Evolutionary conservation across 179 eudicot genomes (phyloP).

Genomic region (Drosera spatulata): DNA sequence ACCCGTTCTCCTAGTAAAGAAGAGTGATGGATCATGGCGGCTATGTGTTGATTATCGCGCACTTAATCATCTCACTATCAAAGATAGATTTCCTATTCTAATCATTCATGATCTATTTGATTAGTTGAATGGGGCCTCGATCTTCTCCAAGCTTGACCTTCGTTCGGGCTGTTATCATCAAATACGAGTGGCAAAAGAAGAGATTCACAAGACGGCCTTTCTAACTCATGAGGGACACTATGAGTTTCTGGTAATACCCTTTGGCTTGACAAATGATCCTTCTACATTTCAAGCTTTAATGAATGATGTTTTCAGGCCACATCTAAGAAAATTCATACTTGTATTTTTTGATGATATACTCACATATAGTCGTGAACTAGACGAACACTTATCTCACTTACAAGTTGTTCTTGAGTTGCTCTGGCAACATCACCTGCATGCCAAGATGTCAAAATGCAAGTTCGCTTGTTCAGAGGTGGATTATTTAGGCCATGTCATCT

Average conservation of each 20-base stretch:
- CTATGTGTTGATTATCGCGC: conserved; percentile 3
- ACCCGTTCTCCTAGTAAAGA: not conserved
- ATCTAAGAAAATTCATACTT: conserved; percentile 1
- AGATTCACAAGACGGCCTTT: conserved; percentile 3
- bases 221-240: conserved; percentile 5
- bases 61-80: not conserved
- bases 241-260: conserved; percentile 2
- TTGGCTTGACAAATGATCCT: conserved; percentile 6
- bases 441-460: not conserved
- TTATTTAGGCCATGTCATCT: conserved; percentile 4
- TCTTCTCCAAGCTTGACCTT: conserved; percentile 1
- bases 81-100: not conserved
- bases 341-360: conserved; percentile 10
- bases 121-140: not conserved
- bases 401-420: not conserved
- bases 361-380: not conserved
- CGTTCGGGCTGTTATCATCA: conserved; percentile 9
- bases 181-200: not conserved
- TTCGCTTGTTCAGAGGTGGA: not conserved
- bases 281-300: conserved; percentile 8
- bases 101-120: not conserved
- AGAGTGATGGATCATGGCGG: not conserved
- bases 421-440: not conserved
- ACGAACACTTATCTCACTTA: not conserved
- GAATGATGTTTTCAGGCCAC: conserved; percentile 1